Base-by-base conservation (phyloP, 2,329 filamentous ascomycete genomes). In the Pseudogymnoascus sp. region DNA sequence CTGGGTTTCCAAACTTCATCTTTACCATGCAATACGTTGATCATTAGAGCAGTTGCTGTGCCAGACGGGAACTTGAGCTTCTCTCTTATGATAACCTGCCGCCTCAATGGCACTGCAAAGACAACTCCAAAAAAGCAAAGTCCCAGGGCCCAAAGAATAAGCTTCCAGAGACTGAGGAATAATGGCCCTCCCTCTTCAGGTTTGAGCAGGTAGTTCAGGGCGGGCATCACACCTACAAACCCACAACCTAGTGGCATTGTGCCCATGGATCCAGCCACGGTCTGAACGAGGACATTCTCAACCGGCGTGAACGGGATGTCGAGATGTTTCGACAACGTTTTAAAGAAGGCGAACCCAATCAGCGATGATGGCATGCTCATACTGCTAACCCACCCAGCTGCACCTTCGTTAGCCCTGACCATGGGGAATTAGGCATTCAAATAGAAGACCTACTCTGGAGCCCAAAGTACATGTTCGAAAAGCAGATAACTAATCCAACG, bases 391-490 rank as follows among this genome's bases (percentile, higher is more conserved):
- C 86, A 89, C 66, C 86, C 86, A 12, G 71, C 57, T 58, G 12
- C 64, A 65, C n/a, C 95, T 76, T 97, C 8, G 35, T 61, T 39
- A 63, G 61, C 25, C 22, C 22, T 16, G 18, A 39, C 16, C 14
- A 18, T 30, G 18, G 33, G 9, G 30, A 2, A 58, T 62, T 18
- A 65, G 62, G 65, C 63, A 66, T 50, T 63, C 62, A 41, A 64
- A 66, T 84, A 43, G 84, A 78, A 79, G 79, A 82, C 65, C 79
- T 78, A 28, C 90, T 95, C 76, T 96, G 94, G 33, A 99, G 79
- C n/a, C 94, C 94, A 73, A 99, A 99, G 74, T 97, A 99, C 79
- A 95, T 97, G 72, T 99, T 99, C 59, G 90, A 95, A 73, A 96
- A 96, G 71, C 90, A 94, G 70, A 97, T 96, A 61, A 97, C 79